Conservation (phyloP, 129 eudicot species). For the Flaveria bidentis region DNA sequence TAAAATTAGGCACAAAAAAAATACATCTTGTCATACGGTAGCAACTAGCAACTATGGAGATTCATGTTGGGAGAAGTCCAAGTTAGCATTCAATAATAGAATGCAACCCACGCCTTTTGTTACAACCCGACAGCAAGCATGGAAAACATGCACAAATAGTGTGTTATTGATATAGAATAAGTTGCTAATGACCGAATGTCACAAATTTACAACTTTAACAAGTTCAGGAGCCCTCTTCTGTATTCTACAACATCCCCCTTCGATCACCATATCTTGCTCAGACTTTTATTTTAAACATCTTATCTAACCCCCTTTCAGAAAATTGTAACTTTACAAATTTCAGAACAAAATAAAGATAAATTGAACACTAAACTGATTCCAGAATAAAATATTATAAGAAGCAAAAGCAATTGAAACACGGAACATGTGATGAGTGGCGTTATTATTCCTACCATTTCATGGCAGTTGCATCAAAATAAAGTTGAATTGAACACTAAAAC, state of each 20-base stretch:
- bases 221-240: constrained; percentile 87
- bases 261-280: constrained; percentile 57
- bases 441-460: background rate
- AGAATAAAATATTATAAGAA: background rate
- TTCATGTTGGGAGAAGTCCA: constrained; percentile 78
- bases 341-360: background rate
- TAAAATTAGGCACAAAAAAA: too few relatives aligned
- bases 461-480: too few relatives aligned
- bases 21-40: too few relatives aligned
- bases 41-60: background rate
- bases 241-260: constrained; percentile 22
- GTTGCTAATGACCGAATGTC: constrained; percentile 89
- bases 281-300: constrained; percentile 74
- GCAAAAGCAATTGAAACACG: background rate
- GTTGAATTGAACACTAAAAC: too few relatives aligned
- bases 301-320: constrained; percentile 10
- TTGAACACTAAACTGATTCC: background rate
- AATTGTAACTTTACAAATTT: background rate
- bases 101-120: constrained; percentile 86
- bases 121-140: constrained; percentile 68
- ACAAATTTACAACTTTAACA: constrained; percentile 59
- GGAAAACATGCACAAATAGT: constrained; percentile 33
- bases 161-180: constrained; percentile 61
- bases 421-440: background rate
- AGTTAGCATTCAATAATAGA: constrained; percentile 82